Evolutionary conservation across 2,329 filamentous ascomycete species (phyloP), one percentile per base, ranked within the genome.

Genomic region (Davidsoniella neocaledoniae): DNA sequence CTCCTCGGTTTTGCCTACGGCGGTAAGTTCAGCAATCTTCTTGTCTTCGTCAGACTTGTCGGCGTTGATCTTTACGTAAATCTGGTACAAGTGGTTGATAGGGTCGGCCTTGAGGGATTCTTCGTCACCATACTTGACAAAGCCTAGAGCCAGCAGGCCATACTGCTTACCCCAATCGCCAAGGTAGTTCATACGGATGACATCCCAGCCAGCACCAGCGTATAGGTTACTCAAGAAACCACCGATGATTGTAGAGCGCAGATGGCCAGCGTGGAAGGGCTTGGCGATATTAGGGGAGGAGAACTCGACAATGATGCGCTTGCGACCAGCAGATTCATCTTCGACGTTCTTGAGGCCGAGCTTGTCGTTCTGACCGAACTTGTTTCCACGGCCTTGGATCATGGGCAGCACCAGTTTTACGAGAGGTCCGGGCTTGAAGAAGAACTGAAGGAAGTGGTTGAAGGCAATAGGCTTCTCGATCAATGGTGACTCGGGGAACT

Each of bases 241-340:
- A 45, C 83, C 83, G 54, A 87, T 86, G 60, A 87, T 86, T 37
- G 83, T 88, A 57, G 78, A 83, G 59, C 83, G 73, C 58, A 87
- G 68, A 63, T 88, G 83, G 10, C 82, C 81, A 38, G 82, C 83
- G 60, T 86, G 82, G 68, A 87, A 87, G 21, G 82, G 84, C 66
- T 90, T 90, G 43, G 85, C 85, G 53, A 91, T 87, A 62, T 91
- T 91, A 46, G 86, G 85, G 6, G 82, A 87, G 6, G 81, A 86
- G 64, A 90, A 91, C 60, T 91, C 85, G 58, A 91, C 74, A 47
- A 91, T 75, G 39, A 78, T 73, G 54, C 72, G 74, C 70, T 85
- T 85, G 57, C 69, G 69, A 54, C 74, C 77, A 53, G 72, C 68
- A 47, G 68, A 71, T 6, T 76, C 71, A 59, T 85, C 73, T 19